A percentile compares a stretch with the other conserved stretches of the same genome.
These are phyloP conservation scores for Calonectria henricotiae DNA, from an alignment of 2,329 filamentous ascomycete genomes.

Conservation along the genomic window DNA sequence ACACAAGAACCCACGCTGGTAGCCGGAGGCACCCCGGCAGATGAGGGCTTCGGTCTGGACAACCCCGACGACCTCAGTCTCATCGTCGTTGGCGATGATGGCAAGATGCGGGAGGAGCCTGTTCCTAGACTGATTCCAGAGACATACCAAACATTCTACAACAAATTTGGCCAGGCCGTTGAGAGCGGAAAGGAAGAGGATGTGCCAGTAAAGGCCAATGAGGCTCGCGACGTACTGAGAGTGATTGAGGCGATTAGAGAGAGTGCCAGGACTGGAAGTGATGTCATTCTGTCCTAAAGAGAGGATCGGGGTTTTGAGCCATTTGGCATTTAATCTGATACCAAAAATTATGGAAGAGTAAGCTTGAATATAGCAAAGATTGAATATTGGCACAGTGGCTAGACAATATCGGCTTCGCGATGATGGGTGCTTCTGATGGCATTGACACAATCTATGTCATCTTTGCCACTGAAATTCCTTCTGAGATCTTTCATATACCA, in stretches of 20 bases:
- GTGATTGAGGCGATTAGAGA: conserved; percentile 68
- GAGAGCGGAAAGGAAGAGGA: conserved; percentile 61
- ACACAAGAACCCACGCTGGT: conserved; percentile 82
- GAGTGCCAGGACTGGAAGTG: conserved; percentile 62
- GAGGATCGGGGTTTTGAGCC: not conserved
- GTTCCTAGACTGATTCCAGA: not conserved
- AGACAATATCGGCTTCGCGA: conserved; percentile 5
- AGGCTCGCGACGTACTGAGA: conserved; percentile 67
- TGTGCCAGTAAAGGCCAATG: conserved; percentile 66
- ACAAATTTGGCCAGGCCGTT: conserved; percentile 3
- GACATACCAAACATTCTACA: conserved; percentile 16
- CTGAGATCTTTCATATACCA: conserved; percentile 18
- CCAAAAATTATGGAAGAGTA: not conserved
- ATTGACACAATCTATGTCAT: conserved; percentile 18
- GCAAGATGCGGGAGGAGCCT: not conserved
- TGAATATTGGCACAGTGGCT: not conserved
- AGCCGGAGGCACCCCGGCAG: conserved; percentile 61
- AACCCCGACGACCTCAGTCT: conserved; percentile 8
- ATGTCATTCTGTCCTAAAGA: conserved; percentile 8
- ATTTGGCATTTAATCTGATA: not conserved
- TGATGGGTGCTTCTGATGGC: conserved; percentile 12
- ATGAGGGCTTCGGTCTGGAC: conserved; percentile 11
- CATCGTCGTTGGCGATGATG: not conserved
- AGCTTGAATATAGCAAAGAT: not conserved
- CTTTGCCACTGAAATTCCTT: conserved; percentile 1